Base-by-base conservation (phyloP, 2,329 filamentous ascomycete genomes). In the Gremmenia infestans region DNA sequence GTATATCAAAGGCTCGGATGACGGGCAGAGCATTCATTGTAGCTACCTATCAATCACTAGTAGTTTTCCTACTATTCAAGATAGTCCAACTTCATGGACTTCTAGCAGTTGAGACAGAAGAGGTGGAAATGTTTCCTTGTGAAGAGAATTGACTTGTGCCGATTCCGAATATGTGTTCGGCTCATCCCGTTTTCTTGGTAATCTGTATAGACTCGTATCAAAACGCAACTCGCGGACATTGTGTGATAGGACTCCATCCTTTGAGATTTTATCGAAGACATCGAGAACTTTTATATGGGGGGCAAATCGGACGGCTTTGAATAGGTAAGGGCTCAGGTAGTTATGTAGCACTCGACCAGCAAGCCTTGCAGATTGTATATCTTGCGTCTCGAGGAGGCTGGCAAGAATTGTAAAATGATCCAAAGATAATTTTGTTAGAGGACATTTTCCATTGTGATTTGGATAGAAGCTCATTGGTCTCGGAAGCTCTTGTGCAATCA, bases 301-400 rank as follows among this genome's bases (percentile, higher is more conserved):
- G 5, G 50, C 12, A 43, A 25, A 43, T 23, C 25, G 53, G 43
- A 60, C 25, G 22, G 55, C 39, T 15, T 37, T 43, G 25, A 60
- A 46, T 12, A 60, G 28, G 39, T 58, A 58, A 5, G 55, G 55
- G 39, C 50, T 56, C 17, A 52, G 23, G 11, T 58, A 56, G n/a
- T 52, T 54, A 46, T 58, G 50, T 12, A 56, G 37, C 17, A 49
- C 50, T 46, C 50, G 37, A 37, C 50, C 46, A 48, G 55, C 51
- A 9, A 60, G 32, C 40, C 58, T 52, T 39, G 55, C 55, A 15
- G 22, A 39, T 17, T 48, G 43, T 37, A 60, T 60, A 12, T 56
- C 53, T n/a, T 12, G 17, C 14, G 12, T 40, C 9, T 37, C 28
- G 11, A 55, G 48, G 9, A 48, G 50, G 4, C 43, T 36, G n/a